Conservation (phyloP, 78 protist species). For the Cavenderia fasciculata region DNA sequence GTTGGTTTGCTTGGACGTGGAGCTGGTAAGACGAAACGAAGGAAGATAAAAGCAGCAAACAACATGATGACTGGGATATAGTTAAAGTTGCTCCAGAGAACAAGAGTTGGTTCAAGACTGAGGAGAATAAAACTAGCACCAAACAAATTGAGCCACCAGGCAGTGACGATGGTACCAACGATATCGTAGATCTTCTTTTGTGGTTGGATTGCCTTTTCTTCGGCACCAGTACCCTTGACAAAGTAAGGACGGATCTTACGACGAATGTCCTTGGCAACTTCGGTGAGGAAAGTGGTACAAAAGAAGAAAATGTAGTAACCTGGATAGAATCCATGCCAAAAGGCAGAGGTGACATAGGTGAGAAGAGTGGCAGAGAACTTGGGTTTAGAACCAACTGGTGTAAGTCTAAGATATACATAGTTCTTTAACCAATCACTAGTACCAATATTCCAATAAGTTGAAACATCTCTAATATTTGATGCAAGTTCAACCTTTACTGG, state of each 20-base stretch:
- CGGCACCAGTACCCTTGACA: constrained; percentile 2
- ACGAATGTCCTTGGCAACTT: constrained; percentile 78
- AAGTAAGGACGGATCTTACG: constrained; percentile 74
- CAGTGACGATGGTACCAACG: constrained; percentile 16
- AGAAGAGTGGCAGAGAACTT: constrained; percentile 38
- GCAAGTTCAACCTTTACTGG: constrained; percentile 73
- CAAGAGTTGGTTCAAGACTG: constrained; percentile 14
- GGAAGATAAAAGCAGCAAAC: constrained; percentile 13
- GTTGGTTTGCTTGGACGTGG: no score
- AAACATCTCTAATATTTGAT: constrained; percentile 51
- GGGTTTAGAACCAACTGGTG: constrained; percentile 71
- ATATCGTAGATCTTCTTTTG: constrained; percentile 52
- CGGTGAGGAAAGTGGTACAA: constrained; percentile 57
- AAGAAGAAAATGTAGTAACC: constrained; percentile 81
- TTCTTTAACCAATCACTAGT: constrained; percentile 80
- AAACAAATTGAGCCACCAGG: constrained; percentile 63
- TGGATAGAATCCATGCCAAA: constrained; percentile 91
- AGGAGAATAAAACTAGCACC: constrained; percentile 51
- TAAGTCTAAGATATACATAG: constrained; percentile 74
- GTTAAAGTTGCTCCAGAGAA: constrained; percentile 5
- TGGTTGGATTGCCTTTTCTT: constrained; percentile 51
- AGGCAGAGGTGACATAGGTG: constrained; percentile 81
- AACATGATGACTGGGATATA: constrained; percentile 40
- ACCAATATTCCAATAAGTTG: constrained; percentile 81
- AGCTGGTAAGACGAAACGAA: constrained; percentile 50